Evolutionary conservation across 2,329 filamentous ascomycete genomes (phyloP).

Genomic region (Biscogniauxia marginata): DNA sequence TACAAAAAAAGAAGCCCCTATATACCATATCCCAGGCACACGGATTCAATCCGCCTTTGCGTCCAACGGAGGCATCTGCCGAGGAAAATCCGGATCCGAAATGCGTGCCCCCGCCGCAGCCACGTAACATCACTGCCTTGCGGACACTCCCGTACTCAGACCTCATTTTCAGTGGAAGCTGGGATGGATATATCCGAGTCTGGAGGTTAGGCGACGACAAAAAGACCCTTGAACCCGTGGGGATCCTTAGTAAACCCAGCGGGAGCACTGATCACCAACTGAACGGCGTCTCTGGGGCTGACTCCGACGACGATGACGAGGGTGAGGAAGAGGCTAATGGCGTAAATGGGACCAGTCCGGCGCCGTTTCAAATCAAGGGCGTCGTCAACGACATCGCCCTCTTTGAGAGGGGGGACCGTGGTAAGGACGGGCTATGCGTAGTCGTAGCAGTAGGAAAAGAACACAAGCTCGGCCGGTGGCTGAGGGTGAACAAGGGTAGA

Average conservation of each 20-base stretch:
- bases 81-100: conserved; percentile 61
- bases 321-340: conserved; percentile 18
- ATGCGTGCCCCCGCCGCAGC: conserved; percentile 63
- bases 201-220: conserved; percentile 88
- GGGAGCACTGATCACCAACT: conserved; percentile 11
- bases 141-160: conserved; percentile 86
- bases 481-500: conserved; percentile 59
- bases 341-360: conserved; percentile 16
- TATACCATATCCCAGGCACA: conserved; percentile 79
- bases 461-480: conserved; percentile 82
- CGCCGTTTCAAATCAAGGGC: conserved; percentile 55
- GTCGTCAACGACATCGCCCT: conserved; percentile 86
- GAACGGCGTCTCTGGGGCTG: conserved; percentile 19
- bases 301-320: conserved; percentile 21
- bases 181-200: conserved; percentile 83
- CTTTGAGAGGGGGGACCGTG: conserved; percentile 79
- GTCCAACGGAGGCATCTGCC: conserved; percentile 69
- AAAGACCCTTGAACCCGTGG: conserved; percentile 70
- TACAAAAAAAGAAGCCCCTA: conserved; percentile 92
- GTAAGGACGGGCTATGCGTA: conserved; percentile 75
- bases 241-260: conserved; percentile 55
- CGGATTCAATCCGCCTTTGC: conserved; percentile 73
- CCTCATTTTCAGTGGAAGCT: conserved; percentile 85
- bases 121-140: conserved; percentile 89
- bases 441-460: conserved; percentile 86